These are phyloP conservation scores for Simplicillium sp. DNA, from an alignment of 2,329 filamentous ascomycete genomes.

Conservation along the genomic window DNA sequence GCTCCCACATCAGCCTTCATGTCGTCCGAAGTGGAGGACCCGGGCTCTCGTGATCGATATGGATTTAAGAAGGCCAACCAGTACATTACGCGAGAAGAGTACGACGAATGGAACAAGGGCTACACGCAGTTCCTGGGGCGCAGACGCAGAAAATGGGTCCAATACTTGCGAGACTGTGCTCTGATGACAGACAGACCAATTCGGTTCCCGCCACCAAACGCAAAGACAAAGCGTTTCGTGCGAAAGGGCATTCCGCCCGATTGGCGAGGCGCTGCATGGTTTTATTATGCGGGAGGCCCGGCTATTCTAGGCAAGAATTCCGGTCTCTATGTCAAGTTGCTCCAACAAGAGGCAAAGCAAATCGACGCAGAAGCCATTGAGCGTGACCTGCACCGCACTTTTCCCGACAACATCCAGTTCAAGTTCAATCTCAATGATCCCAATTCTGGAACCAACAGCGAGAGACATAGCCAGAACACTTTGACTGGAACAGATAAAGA, in stretches of 20 bases:
- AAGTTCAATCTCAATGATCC: slow-evolving; percentile 45
- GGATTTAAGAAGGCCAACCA: slow-evolving; percentile 86
- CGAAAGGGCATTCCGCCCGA: slow-evolving; percentile 91
- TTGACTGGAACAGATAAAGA: slow-evolving; percentile 24
- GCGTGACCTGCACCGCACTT: slow-evolving; percentile 85
- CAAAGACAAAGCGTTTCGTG: slow-evolving; percentile 82
- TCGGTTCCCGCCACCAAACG: slow-evolving; percentile 69
- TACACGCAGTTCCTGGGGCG: slow-evolving; percentile 70
- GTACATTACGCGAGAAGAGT: slow-evolving; percentile 65
- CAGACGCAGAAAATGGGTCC: slow-evolving; percentile 72
- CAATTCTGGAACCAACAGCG: slow-evolving; percentile 21
- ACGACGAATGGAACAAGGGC: slow-evolving; percentile 68
- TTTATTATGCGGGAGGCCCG: slow-evolving; percentile 87
- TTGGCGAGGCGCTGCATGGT: slow-evolving; percentile 94
- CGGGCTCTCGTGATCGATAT: slow-evolving; percentile 63
- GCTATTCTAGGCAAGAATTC: slow-evolving; percentile 66
- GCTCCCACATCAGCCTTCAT: slow-evolving; percentile 11
- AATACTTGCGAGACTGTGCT: slow-evolving; percentile 66
- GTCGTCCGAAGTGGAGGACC: slow-evolving; percentile 34
- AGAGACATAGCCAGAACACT: slow-evolving; percentile 26
- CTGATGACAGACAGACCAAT: slow-evolving; percentile 63
- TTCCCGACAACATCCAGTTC: slow-evolving; percentile 88
- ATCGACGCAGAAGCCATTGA: slow-evolving; percentile 86
- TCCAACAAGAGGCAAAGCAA: slow-evolving; percentile 54
- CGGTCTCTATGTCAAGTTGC: slow-evolving; percentile 65